Conservation (phyloP, 257 asterid species). For the Leonotis leonurus region DNA sequence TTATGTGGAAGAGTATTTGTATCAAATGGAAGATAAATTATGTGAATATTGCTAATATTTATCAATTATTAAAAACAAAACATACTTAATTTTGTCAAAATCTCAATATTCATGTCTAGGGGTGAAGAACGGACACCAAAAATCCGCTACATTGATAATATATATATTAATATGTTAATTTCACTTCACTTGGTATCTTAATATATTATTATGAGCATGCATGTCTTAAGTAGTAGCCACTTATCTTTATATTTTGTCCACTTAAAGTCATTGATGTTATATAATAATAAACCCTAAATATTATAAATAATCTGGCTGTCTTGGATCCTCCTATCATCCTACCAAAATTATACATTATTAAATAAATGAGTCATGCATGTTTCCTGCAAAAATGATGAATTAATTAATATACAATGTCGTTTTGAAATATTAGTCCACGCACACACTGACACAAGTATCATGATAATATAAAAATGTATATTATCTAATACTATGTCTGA, state of each 20-base stretch:
- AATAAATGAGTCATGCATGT: background rate
- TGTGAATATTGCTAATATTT: too few relatives aligned
- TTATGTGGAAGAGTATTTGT: too few relatives aligned
- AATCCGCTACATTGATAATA: background rate
- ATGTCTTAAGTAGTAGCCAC: constrained; percentile 4
- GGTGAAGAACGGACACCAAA: constrained; percentile 19
- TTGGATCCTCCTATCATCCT: background rate
- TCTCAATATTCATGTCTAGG: constrained; percentile 1
- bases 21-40: too few relatives aligned
- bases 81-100: background rate
- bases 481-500: too few relatives aligned
- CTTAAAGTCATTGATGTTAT: background rate
- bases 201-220: background rate
- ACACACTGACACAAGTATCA: background rate
- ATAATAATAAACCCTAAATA: background rate
- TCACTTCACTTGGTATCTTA: background rate
- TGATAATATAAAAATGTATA: too few relatives aligned
- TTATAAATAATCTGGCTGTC: background rate
- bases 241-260: background rate
- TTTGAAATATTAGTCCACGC: too few relatives aligned
- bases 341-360: background rate
- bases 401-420: too few relatives aligned
- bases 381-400: background rate
- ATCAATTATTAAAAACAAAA: too few relatives aligned
- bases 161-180: background rate